Evolutionary conservation across 305 asterid genomes (phyloP), one percentile per base, ranked within the genome.

Genomic region (Stenogyne calaminthoides): DNA sequence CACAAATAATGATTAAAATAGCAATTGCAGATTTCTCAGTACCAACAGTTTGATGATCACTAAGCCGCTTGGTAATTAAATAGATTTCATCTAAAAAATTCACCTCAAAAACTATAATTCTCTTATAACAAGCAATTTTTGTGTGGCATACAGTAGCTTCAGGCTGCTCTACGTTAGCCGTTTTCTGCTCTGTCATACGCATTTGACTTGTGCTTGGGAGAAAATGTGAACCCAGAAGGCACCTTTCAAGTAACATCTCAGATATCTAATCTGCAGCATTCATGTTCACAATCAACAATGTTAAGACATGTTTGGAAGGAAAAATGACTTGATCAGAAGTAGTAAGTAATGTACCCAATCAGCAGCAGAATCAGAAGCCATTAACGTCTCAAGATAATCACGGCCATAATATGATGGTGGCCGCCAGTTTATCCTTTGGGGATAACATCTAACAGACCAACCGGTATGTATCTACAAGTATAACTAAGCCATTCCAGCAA

Each of bases 321-420:
- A 46, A 37, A 39, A 14, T 6, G 69, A 20, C 34, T 27, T 22
- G 16, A 22, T 46, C 7, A 15, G 56, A 64, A 7, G 15, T 9
- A 37, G 15, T 9, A 37, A 74, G 16, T 6, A 11, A 64, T 39
- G 14, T 83, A 94, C 99, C 97, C 99, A 94, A 68, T 94, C 99
- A 46, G 97, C 97, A 64, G 97, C 99, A 60, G 97, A 94, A 44
- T 94, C 99, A 60, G 97, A 94, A 34, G 95, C 96, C 97, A 94
- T 94, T 47, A 94, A 70, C 8, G 97, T 90, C 82, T 94, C 99
- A 8, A 94, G 97, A 70, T 94, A 95, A 79, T 94, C 86, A 42
- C 98, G 90, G 90, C 99, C 97, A 40, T 75, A 84, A 67, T 89
- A 94, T 0, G 97, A 83, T 5, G 99, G 99, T 39, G 95, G 86